Conservation (phyloP, 2,329 filamentous ascomycete genomes). For the Trichoderma sp. region DNA sequence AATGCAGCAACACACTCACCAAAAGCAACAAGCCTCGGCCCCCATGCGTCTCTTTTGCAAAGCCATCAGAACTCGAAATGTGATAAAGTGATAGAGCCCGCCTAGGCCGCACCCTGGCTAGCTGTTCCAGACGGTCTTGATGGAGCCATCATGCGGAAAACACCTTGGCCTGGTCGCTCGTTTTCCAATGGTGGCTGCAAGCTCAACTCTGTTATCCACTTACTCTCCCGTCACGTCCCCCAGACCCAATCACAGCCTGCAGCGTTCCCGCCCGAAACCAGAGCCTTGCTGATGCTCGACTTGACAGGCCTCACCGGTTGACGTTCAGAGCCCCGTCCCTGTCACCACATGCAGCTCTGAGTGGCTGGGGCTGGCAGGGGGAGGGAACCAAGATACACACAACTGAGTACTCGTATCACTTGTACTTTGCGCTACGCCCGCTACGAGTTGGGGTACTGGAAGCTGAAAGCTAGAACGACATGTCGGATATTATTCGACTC, state of each 20-base stretch:
- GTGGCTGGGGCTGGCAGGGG: neutral
- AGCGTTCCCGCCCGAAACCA: conserved; percentile 13
- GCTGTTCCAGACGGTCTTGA: neutral
- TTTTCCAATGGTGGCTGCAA: neutral
- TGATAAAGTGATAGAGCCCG: neutral
- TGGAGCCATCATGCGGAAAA: conserved; percentile 8
- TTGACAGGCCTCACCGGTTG: conserved; percentile 20
- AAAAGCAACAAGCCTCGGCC: neutral
- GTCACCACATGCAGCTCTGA: neutral
- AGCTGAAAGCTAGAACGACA: conserved; percentile 6
- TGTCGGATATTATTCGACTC: neutral
- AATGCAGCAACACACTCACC: neutral
- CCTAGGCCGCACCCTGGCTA: neutral
- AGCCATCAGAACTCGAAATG: neutral
- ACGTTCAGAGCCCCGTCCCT: conserved; percentile 21
- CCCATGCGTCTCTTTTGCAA: neutral
- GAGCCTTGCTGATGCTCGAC: conserved; percentile 14
- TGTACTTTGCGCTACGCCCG: conserved; percentile 1
- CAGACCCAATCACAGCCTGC: conserved; percentile 12
- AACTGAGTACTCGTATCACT: neutral
- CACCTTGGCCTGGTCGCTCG: conserved; percentile 1
- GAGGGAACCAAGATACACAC: neutral
- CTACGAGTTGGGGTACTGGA: neutral
- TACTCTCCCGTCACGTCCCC: neutral
- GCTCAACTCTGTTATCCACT: conserved; percentile 5